These are phyloP conservation scores for Aspergillus alliaceus DNA, from an alignment of 2,329 filamentous ascomycete species.

Conservation along the genomic window DNA sequence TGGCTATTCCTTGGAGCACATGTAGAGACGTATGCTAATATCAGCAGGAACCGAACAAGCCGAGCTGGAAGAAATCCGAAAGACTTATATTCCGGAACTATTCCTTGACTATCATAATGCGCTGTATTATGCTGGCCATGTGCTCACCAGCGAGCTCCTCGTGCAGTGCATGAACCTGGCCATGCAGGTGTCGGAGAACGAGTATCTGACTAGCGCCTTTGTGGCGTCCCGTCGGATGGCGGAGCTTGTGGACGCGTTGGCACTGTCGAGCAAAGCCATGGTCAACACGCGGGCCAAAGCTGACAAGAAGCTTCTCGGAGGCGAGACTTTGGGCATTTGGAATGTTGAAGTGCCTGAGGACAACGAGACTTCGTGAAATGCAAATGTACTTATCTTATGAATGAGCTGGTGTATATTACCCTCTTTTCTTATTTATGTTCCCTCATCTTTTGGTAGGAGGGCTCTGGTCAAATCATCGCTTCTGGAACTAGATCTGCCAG, in stretches of 20 bases:
- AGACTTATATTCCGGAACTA: conserved; percentile 80
- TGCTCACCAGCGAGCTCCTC: conserved; percentile 72
- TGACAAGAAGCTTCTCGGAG: conserved; percentile 40
- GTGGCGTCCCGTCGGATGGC: conserved; percentile 66
- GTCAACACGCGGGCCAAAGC: conserved; percentile 50
- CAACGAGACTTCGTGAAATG: conserved; percentile 14
- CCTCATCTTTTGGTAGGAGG: not conserved
- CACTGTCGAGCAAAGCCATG: conserved; percentile 73
- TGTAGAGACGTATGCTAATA: not conserved
- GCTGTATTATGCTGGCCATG: conserved; percentile 74
- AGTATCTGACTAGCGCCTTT: conserved; percentile 66
- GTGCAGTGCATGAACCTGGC: conserved; percentile 86
- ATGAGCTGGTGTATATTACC: not conserved
- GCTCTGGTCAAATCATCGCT: not conserved
- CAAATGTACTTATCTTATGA: conserved; percentile 3
- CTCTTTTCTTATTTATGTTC: not conserved
- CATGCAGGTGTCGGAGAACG: conserved; percentile 69
- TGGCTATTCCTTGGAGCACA: conserved; percentile 18
- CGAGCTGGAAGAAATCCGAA: conserved; percentile 66
- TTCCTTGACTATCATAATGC: conserved; percentile 80
- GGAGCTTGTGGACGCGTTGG: conserved; percentile 75
- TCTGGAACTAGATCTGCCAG: not conserved
- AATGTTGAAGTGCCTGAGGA: conserved; percentile 31
- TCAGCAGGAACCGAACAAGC: conserved; percentile 54
- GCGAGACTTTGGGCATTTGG: conserved; percentile 42